Conservation (phyloP, 805 yeast genomes). For the Yarrowia yakushimensis region DNA sequence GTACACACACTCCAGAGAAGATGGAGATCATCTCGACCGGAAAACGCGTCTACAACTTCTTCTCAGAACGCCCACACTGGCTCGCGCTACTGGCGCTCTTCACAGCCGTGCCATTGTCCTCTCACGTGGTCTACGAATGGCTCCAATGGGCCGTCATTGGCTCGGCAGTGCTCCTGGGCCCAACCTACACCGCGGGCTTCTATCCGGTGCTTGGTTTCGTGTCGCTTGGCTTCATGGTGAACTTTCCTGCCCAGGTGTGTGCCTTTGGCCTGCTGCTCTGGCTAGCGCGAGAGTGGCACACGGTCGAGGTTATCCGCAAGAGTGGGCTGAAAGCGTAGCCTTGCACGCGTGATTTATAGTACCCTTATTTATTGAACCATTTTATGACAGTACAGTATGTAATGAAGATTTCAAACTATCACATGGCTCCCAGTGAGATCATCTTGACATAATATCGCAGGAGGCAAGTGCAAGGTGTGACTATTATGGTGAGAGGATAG, state of each 20-base stretch:
- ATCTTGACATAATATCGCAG: no score
- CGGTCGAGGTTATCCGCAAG: not conserved
- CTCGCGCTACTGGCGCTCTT: not conserved
- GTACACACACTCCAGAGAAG: not conserved
- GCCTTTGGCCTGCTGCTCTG: constrained; percentile 14
- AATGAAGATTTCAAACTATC: not conserved
- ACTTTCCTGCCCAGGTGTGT: constrained; percentile 25
- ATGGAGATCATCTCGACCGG: not conserved
- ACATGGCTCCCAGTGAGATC: no score
- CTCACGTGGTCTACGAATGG: constrained; percentile 2
- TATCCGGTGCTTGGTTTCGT: constrained; percentile 24
- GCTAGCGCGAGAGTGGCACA: constrained; percentile 2
- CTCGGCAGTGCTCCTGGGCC: constrained; percentile 1
- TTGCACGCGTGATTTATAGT: not conserved
- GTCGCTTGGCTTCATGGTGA: constrained; percentile 26
- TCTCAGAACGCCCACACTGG: not conserved
- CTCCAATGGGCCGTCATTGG: constrained; percentile 13
- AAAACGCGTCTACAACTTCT: not conserved
- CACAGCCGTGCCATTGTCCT: not conserved
- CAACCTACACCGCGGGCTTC: constrained; percentile 16
- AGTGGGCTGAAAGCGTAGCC: not conserved
- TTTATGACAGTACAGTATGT: no score
- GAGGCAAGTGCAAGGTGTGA: no score
- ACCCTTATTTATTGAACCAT: not conserved
- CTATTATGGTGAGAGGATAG: no score